phyloP scores from a whole-genome alignment of 352 stramenopile species.

The Thraustotheca clavata region DNA sequence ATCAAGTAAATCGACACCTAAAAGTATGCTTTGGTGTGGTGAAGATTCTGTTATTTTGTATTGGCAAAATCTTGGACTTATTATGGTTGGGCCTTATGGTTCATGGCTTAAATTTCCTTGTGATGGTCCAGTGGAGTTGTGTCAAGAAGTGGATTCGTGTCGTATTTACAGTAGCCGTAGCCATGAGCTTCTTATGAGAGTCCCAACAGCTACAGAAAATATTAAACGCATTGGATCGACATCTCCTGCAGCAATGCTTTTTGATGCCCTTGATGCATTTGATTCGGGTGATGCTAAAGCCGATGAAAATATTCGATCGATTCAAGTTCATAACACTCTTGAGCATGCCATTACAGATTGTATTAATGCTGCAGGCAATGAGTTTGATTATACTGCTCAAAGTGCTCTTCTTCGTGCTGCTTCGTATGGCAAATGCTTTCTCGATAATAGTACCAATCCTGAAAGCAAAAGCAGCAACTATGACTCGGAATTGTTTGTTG shows the following conservation, averaged over 20 bases:
- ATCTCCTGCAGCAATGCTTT: slow-evolving; percentile 83
- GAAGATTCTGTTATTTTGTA: slow-evolving; percentile 87
- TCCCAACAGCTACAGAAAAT: slow-evolving; percentile 75
- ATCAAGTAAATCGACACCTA: slow-evolving; percentile 65
- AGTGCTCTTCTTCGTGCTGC: slow-evolving; percentile 71
- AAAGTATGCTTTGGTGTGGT: slow-evolving; percentile 82
- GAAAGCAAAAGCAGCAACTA: slow-evolving; percentile 30
- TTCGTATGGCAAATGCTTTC: slow-evolving; percentile 87
- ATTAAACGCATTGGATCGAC: slow-evolving; percentile 84
- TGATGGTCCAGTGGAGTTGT: slow-evolving; percentile 51
- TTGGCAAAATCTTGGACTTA: slow-evolving; percentile 68
- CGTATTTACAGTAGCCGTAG: slow-evolving; percentile 46
- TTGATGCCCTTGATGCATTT: slow-evolving; percentile 83
- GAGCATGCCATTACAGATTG: slow-evolving; percentile 84
- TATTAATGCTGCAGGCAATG: slow-evolving; percentile 70
- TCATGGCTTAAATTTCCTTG: slow-evolving; percentile 82
- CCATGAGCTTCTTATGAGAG: slow-evolving; percentile 82
- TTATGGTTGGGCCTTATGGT: slow-evolving; percentile 82
- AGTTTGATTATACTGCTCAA: slow-evolving; percentile 80
- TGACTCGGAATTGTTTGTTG: slow-evolving; percentile 80
- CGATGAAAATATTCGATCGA: slow-evolving; percentile 85
- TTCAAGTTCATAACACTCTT: slow-evolving; percentile 67
- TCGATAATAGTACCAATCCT: slow-evolving; percentile 31
- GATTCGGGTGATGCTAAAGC: slow-evolving; percentile 81
- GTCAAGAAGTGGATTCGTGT: slow-evolving; percentile 47